Percentiles rank a stretch among this genome's conserved stretches.
Conservation (phyloP, 768 basidiomycete genomes). For the Tricholoma terreum region DNA sequence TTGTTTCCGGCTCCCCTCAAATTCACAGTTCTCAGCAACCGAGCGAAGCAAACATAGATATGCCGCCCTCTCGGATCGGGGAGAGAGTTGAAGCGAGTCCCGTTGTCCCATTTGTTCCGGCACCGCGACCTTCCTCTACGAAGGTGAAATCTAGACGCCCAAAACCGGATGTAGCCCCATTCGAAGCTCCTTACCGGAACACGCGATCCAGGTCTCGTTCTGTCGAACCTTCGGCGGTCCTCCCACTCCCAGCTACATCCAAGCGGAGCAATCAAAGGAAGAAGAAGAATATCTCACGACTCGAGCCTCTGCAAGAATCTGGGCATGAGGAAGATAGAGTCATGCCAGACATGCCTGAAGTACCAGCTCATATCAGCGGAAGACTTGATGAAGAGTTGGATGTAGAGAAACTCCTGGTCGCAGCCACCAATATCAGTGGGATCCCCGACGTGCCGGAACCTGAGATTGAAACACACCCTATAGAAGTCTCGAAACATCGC, state of each 20-base stretch:
- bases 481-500: background rate
- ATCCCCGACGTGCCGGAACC: background rate
- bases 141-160: background rate
- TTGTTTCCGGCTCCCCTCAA: background rate
- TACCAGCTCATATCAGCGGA: background rate
- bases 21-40: background rate
- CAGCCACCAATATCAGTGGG: constrained; percentile 9
- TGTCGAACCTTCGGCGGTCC: constrained; percentile 22
- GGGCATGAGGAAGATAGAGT: constrained; percentile 5
- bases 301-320: constrained; percentile 4
- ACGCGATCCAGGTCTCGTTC: constrained; percentile 33
- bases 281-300: background rate
- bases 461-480: background rate
- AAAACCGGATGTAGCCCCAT: background rate
- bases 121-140: background rate
- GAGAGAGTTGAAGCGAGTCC: background rate
- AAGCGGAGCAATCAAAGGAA: background rate
- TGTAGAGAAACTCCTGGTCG: constrained; percentile 26
- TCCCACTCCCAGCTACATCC: background rate
- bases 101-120: background rate
- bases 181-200: constrained; percentile 29
- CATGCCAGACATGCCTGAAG: background rate
- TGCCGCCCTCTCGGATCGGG: background rate
- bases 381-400: constrained; percentile 19
- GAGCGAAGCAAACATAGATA: background rate